Percentiles rank a stretch among this genome's conserved stretches.
phyloP scores from a whole-genome alignment of 495 filamentous ascomycete genomes.

The Penicillium bovifimosum region DNA sequence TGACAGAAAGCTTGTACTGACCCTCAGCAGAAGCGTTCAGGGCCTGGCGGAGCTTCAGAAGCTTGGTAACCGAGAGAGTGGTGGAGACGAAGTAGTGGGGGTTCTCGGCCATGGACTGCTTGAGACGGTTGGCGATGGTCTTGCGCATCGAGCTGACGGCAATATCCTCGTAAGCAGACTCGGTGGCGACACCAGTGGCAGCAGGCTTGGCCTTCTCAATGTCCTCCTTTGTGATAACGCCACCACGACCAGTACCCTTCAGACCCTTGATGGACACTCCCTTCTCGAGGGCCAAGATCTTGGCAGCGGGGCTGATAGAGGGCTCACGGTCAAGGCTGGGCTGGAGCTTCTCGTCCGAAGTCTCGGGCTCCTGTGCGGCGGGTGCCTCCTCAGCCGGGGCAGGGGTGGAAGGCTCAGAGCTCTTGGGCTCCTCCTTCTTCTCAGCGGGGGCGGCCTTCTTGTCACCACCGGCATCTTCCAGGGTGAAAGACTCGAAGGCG shows the following conservation, averaged over 20 bases:
- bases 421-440: slow-evolving; percentile 59
- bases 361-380: slow-evolving; percentile 63
- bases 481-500: slow-evolving; percentile 80
- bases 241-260: slow-evolving; percentile 83
- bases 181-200: slow-evolving; percentile 47
- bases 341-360: slow-evolving; percentile 71
- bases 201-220: slow-evolving; percentile 74
- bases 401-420: slow-evolving; percentile 54
- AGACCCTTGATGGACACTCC: slow-evolving; percentile 71
- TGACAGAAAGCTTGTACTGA: slow-evolving; percentile 97
- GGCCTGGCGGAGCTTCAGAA: slow-evolving; percentile 90
- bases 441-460: slow-evolving; percentile 61
- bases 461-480: slow-evolving; percentile 86
- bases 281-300: slow-evolving; percentile 78
- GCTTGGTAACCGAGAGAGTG: slow-evolving; percentile 83
- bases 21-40: slow-evolving; percentile 84
- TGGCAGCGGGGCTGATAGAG: slow-evolving; percentile 65
- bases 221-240: slow-evolving; percentile 86
- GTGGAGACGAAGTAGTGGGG: slow-evolving; percentile 97
- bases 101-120: slow-evolving; percentile 84
- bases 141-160: slow-evolving; percentile 93
- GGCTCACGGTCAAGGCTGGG: slow-evolving; percentile 76
- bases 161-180: slow-evolving; percentile 73
- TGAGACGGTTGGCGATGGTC: slow-evolving; percentile 88
- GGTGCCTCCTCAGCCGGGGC: slow-evolving; percentile 52